Percentiles rank a stretch among this genome's conserved stretches.
phyloP scores from a whole-genome alignment of 2,329 filamentous ascomycete genomes.

The Ophiocordyceps camponoti-rufipedis region DNA sequence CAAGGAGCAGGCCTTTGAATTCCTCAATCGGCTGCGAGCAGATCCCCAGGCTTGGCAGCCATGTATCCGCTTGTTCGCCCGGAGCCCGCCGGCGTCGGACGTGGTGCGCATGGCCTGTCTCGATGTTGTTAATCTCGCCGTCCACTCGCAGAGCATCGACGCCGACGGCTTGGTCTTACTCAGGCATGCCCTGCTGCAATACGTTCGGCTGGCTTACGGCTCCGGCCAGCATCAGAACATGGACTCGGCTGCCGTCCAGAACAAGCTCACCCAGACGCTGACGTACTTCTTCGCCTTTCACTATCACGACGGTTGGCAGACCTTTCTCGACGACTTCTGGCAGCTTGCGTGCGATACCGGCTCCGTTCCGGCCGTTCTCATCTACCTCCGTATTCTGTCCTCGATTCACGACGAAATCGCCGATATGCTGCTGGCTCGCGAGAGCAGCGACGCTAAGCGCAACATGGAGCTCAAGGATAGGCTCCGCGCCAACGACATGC shows the following conservation, averaged over 20 bases:
- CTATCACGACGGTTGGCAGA: conserved; percentile 74
- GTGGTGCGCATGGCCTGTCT: conserved; percentile 78
- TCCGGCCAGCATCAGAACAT: conserved; percentile 35
- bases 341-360: conserved; percentile 48
- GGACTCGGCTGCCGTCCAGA: conserved; percentile 69
- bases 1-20: conserved; percentile 70
- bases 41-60: conserved; percentile 82
- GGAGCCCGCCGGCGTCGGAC: conserved; percentile 57
- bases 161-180: conserved; percentile 53
- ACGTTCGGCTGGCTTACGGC: conserved; percentile 61
- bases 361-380: conserved; percentile 54
- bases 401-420: conserved; percentile 96
- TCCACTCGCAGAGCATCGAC: conserved; percentile 65
- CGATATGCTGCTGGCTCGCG: conserved; percentile 69
- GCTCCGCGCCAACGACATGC: conserved; percentile 70
- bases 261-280: conserved; percentile 91
- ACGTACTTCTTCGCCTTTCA: conserved; percentile 83
- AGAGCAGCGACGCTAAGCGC: conserved; percentile 61
- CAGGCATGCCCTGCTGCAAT: conserved; percentile 65
- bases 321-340: conserved; percentile 81
- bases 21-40: conserved; percentile 57
- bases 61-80: conserved; percentile 71
- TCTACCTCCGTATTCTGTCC: conserved; percentile 76
- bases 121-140: conserved; percentile 83
- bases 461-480: conserved; percentile 86